These are phyloP conservation scores for Lepidium didymum DNA, from an alignment of 345 rosid species.

Conservation along the genomic window DNA sequence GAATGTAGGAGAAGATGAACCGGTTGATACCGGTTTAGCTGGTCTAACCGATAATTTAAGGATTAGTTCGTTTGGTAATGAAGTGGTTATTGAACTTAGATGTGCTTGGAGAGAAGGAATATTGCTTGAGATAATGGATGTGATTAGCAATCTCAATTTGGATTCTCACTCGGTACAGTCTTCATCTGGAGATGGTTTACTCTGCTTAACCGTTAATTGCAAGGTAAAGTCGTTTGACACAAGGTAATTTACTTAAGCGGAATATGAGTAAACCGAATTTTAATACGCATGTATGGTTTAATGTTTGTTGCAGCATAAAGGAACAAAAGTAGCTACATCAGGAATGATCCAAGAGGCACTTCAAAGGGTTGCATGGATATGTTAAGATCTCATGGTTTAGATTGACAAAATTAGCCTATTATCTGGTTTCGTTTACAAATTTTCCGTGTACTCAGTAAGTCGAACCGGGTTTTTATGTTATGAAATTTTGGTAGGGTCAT, in stretches of 20 bases:
- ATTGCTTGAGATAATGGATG: conserved; percentile 74
- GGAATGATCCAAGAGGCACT: conserved; percentile 53
- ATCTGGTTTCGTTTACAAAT: not conserved
- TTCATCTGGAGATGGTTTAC: conserved; percentile 48
- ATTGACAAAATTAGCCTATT: conserved; percentile 3
- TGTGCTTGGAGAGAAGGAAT: conserved; percentile 84
- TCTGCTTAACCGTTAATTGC: conserved; percentile 54
- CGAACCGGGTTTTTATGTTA: conserved; percentile 12
- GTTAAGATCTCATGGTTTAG: conserved; percentile 28
- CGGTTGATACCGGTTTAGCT: conserved; percentile 27
- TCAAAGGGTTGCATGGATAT: conserved; percentile 50
- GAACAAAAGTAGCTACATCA: conserved; percentile 37
- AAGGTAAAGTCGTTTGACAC: conserved; percentile 42
- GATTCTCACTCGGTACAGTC: conserved; percentile 85
- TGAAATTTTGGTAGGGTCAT: not conserved
- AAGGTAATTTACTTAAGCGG: not conserved
- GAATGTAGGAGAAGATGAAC: conserved; percentile 36
- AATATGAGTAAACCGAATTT: not conserved
- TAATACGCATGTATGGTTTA: not conserved
- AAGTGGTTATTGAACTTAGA: conserved; percentile 55
- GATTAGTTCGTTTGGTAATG: conserved; percentile 40
- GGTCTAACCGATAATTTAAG: conserved; percentile 34
- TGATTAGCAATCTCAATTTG: conserved; percentile 44
- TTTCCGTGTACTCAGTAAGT: conserved; percentile 4
- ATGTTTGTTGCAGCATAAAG: conserved; percentile 48